Conservation (phyloP, 2,329 filamentous ascomycete species). For the Myriosclerotinia scirpicola region DNA sequence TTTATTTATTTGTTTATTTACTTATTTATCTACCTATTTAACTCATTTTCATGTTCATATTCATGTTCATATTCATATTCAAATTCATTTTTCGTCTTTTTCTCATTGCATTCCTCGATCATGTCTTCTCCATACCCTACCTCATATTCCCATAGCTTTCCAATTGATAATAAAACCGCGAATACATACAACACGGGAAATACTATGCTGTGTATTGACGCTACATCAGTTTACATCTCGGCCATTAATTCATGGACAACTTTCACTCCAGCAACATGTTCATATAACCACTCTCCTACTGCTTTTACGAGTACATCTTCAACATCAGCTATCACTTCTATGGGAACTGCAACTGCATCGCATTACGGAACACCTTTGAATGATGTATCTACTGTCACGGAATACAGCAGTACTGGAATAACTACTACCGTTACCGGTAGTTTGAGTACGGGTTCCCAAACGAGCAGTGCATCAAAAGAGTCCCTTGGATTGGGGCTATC, state of each 20-base stretch:
- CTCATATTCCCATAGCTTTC: neutral
- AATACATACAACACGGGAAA: conserved; percentile 5
- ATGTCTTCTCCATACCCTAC: conserved; percentile 6
- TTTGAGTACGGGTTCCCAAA: conserved; percentile 10
- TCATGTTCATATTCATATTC: neutral
- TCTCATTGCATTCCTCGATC: neutral
- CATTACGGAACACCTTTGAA: neutral
- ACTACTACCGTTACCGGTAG: conserved; percentile 21
- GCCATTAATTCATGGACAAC: conserved; percentile 17
- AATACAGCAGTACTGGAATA: conserved; percentile 16
- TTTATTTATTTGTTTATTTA: neutral
- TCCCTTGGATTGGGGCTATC: neutral
- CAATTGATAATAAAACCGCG: neutral
- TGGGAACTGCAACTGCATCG: neutral
- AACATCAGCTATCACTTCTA: neutral
- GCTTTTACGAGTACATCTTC: neutral
- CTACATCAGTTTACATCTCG: conserved; percentile 17
- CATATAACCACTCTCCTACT: neutral
- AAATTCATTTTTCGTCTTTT: neutral
- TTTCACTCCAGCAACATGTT: conserved; percentile 19
- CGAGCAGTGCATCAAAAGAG: conserved; percentile 1
- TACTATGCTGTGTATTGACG: conserved; percentile 18
- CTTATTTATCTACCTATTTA: neutral
- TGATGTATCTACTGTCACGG: conserved; percentile 19
- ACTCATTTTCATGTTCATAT: neutral